phyloP scores from a whole-genome alignment of 768 basidiomycete species.

The Phanerochaete carnosa region DNA sequence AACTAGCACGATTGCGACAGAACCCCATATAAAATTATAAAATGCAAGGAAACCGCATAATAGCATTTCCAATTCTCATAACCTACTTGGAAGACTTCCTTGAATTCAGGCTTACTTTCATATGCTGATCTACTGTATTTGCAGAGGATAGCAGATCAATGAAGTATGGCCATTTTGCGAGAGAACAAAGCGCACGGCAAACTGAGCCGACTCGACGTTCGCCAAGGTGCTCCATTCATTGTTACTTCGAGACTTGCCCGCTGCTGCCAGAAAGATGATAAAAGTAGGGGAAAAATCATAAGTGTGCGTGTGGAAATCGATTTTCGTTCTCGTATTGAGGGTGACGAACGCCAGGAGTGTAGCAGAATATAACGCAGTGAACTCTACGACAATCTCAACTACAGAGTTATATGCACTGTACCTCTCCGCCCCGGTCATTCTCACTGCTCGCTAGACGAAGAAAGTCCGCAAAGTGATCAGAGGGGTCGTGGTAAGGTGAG shows the following conservation, averaged over 20 bases:
- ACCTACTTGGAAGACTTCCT: no score
- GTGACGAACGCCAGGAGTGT: neutral
- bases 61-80: no score
- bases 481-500: neutral
- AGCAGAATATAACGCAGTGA: neutral
- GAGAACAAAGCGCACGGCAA: neutral
- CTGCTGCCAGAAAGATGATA: neutral
- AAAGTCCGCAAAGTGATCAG: neutral
- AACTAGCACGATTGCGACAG: no score
- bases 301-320: neutral
- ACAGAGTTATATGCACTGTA: neutral
- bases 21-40: no score
- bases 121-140: no score
- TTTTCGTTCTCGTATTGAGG: neutral
- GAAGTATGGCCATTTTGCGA: no score
- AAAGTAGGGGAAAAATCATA: neutral
- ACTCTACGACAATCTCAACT: neutral
- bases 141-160: no score
- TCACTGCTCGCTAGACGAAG: neutral
- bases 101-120: no score
- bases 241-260: neutral
- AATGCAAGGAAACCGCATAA: no score
- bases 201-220: neutral
- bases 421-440: neutral
- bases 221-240: neutral